Conservation (phyloP, 495 filamentous ascomycete genomes). For the Diplogelasinospora grovesii region DNA sequence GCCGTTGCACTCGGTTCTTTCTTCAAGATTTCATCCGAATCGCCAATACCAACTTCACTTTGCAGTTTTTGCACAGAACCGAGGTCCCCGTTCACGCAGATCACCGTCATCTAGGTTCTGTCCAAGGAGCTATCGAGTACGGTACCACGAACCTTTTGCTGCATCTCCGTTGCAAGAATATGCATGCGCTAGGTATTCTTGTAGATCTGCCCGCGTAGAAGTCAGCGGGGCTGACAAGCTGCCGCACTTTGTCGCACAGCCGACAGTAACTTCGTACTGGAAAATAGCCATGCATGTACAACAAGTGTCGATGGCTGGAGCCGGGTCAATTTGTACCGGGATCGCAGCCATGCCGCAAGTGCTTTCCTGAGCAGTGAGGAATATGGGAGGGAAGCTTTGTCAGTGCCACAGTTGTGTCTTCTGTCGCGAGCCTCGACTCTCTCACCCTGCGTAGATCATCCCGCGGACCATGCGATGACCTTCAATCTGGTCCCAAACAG, state of each 20-base stretch:
- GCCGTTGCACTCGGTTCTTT: constrained; percentile 8
- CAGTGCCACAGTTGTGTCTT: too few relatives aligned
- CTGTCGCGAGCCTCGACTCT: too few relatives aligned
- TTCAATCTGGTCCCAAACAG: too few relatives aligned
- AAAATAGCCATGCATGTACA: too few relatives aligned
- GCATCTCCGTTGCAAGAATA: constrained; percentile 14
- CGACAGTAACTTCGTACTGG: too few relatives aligned
- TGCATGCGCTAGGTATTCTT: constrained; percentile 4
- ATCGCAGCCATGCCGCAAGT: too few relatives aligned
- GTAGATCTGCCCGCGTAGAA: not conserved
- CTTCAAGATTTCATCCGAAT: not conserved
- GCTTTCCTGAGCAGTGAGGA: too few relatives aligned
- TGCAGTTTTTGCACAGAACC: constrained; percentile 1
- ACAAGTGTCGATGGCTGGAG: too few relatives aligned
- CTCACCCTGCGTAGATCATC: too few relatives aligned
- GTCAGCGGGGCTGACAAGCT: constrained; percentile 14
- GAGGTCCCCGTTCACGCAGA: constrained; percentile 5
- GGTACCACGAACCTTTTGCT: not conserved
- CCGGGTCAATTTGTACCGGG: too few relatives aligned
- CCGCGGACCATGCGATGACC: too few relatives aligned
- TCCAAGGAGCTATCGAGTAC: constrained; percentile 3
- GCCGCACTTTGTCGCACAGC: constrained; percentile 16
- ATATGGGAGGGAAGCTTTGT: too few relatives aligned
- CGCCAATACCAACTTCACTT: constrained; percentile 2
- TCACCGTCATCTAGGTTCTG: constrained; percentile 10